These are phyloP conservation scores for Verbena officinalis DNA, from an alignment of 257 asterid species.

Conservation along the genomic window DNA sequence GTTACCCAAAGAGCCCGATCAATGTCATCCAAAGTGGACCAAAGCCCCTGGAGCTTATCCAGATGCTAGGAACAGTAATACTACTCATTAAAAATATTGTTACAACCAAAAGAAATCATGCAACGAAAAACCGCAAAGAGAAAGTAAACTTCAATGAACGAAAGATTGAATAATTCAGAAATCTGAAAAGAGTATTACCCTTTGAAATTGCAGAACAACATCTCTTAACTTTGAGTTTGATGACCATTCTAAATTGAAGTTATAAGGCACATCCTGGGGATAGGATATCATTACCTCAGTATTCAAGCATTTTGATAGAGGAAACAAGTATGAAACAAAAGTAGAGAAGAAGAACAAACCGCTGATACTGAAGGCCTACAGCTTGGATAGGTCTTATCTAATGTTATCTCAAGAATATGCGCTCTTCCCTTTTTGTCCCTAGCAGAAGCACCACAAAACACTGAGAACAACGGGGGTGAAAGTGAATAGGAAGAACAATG, in stretches of 20 bases:
- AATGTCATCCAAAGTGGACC: conserved; percentile 71
- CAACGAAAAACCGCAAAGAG: conserved; percentile 9
- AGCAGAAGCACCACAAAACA: conserved; percentile 23
- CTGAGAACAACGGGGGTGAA: too few species aligned
- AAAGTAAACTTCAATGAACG: neutral
- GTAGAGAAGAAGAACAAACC: conserved; percentile 42
- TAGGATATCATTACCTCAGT: conserved; percentile 21
- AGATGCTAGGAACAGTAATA: conserved; percentile 52
- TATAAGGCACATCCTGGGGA: conserved; percentile 66
- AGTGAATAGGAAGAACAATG: too few species aligned
- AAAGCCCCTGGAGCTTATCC: conserved; percentile 65
- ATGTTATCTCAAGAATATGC: conserved; percentile 59
- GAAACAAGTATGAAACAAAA: conserved; percentile 22
- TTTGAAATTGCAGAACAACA: conserved; percentile 61
- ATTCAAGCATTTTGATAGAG: neutral
- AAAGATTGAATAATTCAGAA: conserved; percentile 12
- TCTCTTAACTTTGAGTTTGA: conserved; percentile 56
- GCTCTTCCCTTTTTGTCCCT: conserved; percentile 73
- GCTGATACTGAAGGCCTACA: conserved; percentile 68
- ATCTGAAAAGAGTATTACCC: conserved; percentile 41
- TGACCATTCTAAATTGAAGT: conserved; percentile 61
- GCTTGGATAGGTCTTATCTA: conserved; percentile 63
- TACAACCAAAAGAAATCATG: conserved; percentile 12
- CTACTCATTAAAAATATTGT: neutral
- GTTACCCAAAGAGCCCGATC: conserved; percentile 57